Evolutionary conservation across 1,139 yeast genomes (phyloP), one percentile per base, ranked within the genome.

Genomic region (Arxiozyma slooffiae): DNA sequence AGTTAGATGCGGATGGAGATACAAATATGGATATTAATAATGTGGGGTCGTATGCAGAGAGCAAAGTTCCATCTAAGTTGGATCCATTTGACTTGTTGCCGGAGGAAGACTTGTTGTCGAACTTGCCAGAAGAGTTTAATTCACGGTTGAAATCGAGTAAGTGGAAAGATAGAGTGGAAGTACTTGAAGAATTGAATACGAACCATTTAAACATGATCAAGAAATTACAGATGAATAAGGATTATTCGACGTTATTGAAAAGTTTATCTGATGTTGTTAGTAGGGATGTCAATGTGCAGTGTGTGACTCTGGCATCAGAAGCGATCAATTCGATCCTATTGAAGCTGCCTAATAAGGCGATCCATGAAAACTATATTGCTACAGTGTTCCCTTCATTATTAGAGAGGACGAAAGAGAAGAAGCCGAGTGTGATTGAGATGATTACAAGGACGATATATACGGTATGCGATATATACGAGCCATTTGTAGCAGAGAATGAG

Each of bases 111-210:
- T 81, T 90, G 0, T 66, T 85, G 45, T 67, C 77, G 26, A 81
- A 81, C 55, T 60, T 90, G 1, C 96, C 97, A 0, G 49, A 48
- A 20, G 51, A 48, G 5, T 77, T 89, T 52, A 65, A 75, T 21
- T 61, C 73, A 1, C 72, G 81, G 55, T 69, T 88, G 34, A 65
- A 74, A 1, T 82, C 90, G 0, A 57, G 82, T 0, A 81, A 84
- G 59, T 92, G 98, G 98, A 89, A 90, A 63, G 97, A 89, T 51
- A 76, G 98, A 57, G 89, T 86, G 52, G 97, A 86, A 57, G 89
- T 78, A 0, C 72, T 94, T 54, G 95, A 88, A 50, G 89, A 82
- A 57, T 77, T 84, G 1, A 69, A 60, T 52, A 59, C 73, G 30
- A 74, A 74, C 6, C 69, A 73, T 11, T 71, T 88, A 44, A 69